phyloP scores from a whole-genome alignment of 78 protist species.

The Mantamonas sphyraenae region DNA sequence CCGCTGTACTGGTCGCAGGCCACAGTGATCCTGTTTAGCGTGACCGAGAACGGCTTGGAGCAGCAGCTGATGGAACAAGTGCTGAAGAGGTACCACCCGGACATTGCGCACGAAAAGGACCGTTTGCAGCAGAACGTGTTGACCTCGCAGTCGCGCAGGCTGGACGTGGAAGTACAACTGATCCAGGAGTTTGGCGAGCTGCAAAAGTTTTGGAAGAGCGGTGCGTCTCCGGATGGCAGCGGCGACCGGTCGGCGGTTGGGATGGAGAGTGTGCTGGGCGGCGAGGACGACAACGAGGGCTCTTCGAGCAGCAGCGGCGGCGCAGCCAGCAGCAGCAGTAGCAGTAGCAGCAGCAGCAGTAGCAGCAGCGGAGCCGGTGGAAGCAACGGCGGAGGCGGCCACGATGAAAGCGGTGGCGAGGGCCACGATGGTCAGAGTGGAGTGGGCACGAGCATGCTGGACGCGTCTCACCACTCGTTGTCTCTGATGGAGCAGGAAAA shows the following conservation, averaged over 20 bases:
- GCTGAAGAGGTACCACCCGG: conserved; percentile 73
- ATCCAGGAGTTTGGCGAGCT: conserved; percentile 12
- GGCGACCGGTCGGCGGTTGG: no score
- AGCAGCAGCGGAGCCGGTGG: no score
- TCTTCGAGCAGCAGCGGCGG: no score
- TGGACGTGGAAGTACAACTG: conserved; percentile 7
- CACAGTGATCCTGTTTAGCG: conserved; percentile 64
- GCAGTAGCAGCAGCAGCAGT: no score
- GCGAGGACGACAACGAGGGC: no score
- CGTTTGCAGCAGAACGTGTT: conserved; percentile 54
- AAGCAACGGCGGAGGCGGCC: no score
- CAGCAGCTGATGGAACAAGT: conserved; percentile 78
- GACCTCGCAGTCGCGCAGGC: conserved; percentile 4
- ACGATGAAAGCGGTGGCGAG: no score
- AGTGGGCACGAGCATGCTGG: no score
- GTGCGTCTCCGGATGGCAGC: no score
- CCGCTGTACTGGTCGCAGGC: conserved; percentile 71
- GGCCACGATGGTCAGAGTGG: no score
- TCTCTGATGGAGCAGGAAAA: conserved; percentile 53
- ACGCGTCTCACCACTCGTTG: conserved; percentile 45
- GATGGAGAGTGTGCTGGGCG: no score
- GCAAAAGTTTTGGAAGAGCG: neutral
- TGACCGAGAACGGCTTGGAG: conserved; percentile 71
- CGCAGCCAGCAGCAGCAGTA: no score
- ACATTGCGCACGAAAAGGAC: conserved; percentile 45